phyloP scores from a whole-genome alignment of 192 early-diverging fungal genomes.

The Backusella parvicylindrica region DNA sequence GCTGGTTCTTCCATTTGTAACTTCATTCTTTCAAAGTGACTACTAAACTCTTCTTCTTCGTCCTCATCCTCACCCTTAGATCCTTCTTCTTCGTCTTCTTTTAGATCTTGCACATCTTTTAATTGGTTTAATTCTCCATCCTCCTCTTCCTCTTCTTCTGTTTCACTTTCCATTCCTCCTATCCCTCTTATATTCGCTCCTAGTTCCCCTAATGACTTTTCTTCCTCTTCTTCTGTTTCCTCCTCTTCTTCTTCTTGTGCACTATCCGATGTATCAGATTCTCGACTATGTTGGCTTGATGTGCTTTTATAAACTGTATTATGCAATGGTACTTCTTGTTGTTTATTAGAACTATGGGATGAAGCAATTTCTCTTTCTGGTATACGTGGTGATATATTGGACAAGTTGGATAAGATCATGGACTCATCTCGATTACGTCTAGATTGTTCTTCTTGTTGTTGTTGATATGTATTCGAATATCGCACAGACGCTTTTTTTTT shows the following conservation, averaged over 20 bases:
- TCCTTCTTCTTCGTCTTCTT: neutral
- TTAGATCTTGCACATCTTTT: neutral
- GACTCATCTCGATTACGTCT: neutral
- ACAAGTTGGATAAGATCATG: neutral
- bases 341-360: too few species aligned
- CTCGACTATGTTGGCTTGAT: neutral
- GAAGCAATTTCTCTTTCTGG: neutral
- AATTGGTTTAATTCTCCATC: neutral
- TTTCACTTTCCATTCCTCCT: neutral
- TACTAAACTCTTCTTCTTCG: conserved; percentile 7
- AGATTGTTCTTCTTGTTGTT: neutral
- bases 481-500: neutral
- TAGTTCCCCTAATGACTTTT: neutral
- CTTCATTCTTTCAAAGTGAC: conserved; percentile 12
- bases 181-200: neutral
- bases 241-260: neutral
- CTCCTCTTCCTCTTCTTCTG: neutral
- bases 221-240: neutral
- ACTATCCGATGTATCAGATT: neutral
- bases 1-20: conserved; percentile 16
- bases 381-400: neutral
- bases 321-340: neutral
- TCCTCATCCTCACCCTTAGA: neutral
- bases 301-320: conserved; percentile 2
- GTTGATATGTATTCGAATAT: neutral